Conservation (phyloP, 2,329 filamentous ascomycete species). For the Neofusicoccum sp. region DNA sequence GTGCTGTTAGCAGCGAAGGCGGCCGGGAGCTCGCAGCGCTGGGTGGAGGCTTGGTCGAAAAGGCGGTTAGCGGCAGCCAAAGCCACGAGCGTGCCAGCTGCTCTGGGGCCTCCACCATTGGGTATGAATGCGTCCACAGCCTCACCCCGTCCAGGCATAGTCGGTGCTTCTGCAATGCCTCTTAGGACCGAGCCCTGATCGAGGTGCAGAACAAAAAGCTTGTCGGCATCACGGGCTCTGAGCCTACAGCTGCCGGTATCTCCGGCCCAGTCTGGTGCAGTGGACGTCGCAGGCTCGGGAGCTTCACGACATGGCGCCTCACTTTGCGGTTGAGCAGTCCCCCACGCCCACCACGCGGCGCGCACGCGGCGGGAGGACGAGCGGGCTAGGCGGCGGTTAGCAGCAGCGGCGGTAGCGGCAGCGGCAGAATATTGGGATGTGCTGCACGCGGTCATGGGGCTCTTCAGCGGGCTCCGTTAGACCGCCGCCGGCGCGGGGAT, state of each 20-base stretch:
- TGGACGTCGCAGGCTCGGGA: neutral
- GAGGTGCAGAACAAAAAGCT: neutral
- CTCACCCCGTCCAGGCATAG: neutral
- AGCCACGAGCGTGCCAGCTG: neutral
- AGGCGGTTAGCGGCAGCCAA: neutral
- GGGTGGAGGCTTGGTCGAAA: neutral
- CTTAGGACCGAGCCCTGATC: neutral
- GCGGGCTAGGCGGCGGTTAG: neutral
- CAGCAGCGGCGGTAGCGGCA: neutral
- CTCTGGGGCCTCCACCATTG: neutral
- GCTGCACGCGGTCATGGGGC: neutral
- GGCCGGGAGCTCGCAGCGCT: neutral
- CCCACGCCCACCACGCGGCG: neutral
- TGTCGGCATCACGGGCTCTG: conserved; percentile 1
- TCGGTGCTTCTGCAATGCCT: neutral
- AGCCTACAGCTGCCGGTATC: neutral
- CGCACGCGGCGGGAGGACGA: neutral
- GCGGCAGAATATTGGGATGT: neutral
- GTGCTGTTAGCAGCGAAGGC: neutral
- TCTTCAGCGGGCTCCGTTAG: neutral
- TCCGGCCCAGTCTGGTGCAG: conserved; percentile 3
- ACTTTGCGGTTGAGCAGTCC: neutral
- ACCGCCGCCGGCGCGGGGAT: neutral
- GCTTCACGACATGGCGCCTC: neutral
- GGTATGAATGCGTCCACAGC: conserved; percentile 1